Base-by-base conservation (phyloP, 2,329 filamentous ascomycete species). In the Pseudogymnoascus pannorum region DNA sequence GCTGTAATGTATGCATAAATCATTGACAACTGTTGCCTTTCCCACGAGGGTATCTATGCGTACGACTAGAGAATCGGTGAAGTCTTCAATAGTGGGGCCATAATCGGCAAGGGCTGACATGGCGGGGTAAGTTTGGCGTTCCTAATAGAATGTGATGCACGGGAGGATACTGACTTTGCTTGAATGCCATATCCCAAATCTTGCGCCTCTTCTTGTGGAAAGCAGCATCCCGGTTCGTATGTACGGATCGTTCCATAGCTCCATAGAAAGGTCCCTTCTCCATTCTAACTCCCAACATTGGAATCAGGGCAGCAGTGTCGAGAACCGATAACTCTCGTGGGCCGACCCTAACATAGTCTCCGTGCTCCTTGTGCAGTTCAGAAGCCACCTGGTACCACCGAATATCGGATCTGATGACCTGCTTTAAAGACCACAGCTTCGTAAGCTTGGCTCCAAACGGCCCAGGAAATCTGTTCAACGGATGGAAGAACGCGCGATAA, bases 261-360 rank as follows among this genome's bases (percentile, higher is more conserved):
- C 69, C 67, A 59, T 70, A 70, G 66, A 66, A 68, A 11, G 62
- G 35, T 2, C 61, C 31, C 54, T 69, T 70, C 2, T 61, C 64
- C 5, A 65, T 65, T 11, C 62, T 38, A 14, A 42, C 26, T 6
- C 67, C 67, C 33, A 63, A 18, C 38, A 69, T 64, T 1, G 59
- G 57, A 2, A 35, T 16, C 1, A 69, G 60, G 5, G 65, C 68
- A 26, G 67, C 65, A 1, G 68, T 67, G 12, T 54, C 48, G 16
- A 62, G 57, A 14, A 66, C 67, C 1, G 64, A 60, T 5, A 69
- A 26, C 20, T 68, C 66, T 14, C 57, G 63, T 0, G 67, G 66
- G 3, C 67, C 68, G 40, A 58, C 61, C 22, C 14, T 66, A 24
- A 70, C 68, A 44, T 65, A 63, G 14, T 70, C 66, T 0, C 69